Percentiles rank a stretch among this genome's conserved stretches.
Conservation (phyloP, 192 early-diverging fungal genomes). For the Chytriomyces confervae region DNA sequence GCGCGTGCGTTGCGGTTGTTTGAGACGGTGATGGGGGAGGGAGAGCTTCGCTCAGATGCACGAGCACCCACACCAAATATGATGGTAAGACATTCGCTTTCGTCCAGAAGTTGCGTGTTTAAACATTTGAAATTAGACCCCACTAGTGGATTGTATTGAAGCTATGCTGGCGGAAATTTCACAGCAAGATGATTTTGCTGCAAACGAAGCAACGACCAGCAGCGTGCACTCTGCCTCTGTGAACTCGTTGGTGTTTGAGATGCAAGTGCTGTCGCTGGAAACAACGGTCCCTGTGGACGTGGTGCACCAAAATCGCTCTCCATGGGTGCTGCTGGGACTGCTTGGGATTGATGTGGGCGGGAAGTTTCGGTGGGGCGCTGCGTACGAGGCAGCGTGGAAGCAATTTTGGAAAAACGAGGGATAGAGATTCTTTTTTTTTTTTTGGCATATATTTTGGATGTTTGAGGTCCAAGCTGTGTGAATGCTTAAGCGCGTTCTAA, state of each 20-base stretch:
- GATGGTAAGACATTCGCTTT: background rate
- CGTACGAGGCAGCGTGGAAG: constrained; percentile 17
- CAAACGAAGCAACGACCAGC: background rate
- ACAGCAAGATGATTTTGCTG: background rate
- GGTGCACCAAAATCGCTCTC: background rate
- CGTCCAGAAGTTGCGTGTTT: too few species aligned
- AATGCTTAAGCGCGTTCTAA: background rate
- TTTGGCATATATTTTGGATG: too few species aligned
- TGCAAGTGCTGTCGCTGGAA: background rate
- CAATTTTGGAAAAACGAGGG: constrained; percentile 1
- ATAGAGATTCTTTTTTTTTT: background rate
- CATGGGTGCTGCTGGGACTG: constrained; percentile 22
- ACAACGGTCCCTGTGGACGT: constrained; percentile 5
- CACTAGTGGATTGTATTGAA: background rate
- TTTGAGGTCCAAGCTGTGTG: background rate
- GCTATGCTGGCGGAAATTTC: background rate
- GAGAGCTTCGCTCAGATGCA: background rate
- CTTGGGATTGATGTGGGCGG: constrained; percentile 5
- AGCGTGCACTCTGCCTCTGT: background rate
- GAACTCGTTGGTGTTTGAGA: background rate
- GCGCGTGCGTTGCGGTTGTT: background rate
- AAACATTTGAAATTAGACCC: background rate
- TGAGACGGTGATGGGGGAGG: background rate
- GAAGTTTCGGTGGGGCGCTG: constrained; percentile 1
- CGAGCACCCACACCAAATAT: background rate